Evolutionary conservation across 2,329 filamentous ascomycete species (phyloP).

Genomic region (Mollisiaceae sp.): DNA sequence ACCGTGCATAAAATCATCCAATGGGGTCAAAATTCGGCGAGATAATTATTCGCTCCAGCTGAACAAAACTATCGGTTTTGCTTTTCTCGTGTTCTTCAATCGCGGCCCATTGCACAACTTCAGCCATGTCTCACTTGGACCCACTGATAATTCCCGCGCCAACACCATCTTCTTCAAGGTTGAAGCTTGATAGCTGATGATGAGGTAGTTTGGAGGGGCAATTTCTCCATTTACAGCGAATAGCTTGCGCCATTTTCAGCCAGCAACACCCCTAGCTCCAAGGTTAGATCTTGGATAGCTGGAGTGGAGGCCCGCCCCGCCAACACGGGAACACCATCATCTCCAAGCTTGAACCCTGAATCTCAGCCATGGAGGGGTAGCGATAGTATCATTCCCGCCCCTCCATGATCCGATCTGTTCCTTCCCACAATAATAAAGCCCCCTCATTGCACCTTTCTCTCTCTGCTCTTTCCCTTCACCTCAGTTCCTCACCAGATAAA

Average conservation of each 20-base stretch:
- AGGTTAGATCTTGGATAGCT: neutral
- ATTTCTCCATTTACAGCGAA: neutral
- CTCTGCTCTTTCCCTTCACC: neutral
- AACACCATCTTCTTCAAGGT: neutral
- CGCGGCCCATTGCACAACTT: neutral
- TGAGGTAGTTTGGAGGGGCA: neutral
- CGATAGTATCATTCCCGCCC: neutral
- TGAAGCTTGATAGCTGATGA: constrained; percentile 7
- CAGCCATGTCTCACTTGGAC: neutral
- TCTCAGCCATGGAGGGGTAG: neutral
- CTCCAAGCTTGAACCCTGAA: neutral
- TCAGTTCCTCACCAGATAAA: neutral
- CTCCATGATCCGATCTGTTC: neutral
- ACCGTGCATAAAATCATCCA: neutral
- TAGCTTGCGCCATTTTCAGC: neutral
- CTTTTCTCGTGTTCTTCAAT: neutral
- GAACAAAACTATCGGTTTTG: neutral
- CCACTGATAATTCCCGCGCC: neutral
- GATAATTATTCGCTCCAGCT: neutral
- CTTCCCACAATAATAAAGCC: neutral
- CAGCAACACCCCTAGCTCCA: neutral
- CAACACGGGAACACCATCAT: neutral
- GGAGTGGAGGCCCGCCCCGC: neutral
- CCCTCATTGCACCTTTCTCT: neutral
- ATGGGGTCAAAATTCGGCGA: neutral